A percentile compares a stretch with the other conserved stretches of the same genome.
phyloP scores from a whole-genome alignment of 2,329 filamentous ascomycete species.

The Periconia sp. region DNA sequence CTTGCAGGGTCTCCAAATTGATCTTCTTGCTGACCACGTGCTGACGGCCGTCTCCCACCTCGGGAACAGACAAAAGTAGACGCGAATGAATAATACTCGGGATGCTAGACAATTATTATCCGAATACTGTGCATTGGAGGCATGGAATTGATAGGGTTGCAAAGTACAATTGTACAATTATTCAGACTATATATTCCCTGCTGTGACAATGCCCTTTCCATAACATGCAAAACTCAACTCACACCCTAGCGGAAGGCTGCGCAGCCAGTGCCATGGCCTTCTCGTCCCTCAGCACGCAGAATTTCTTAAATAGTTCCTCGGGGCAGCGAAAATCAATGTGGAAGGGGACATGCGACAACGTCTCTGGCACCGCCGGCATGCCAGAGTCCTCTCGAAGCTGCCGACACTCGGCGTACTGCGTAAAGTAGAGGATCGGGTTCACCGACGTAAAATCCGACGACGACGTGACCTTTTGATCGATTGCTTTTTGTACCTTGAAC shows the following conservation, averaged over 20 bases:
- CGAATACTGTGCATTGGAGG: too few relatives aligned
- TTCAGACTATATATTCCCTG: too few relatives aligned
- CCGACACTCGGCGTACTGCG: slow-evolving; percentile 25
- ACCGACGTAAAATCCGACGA: slow-evolving; percentile 16
- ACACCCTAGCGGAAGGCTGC: slow-evolving; percentile 2
- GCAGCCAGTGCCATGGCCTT: slow-evolving; percentile 6
- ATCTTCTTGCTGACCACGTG: too few relatives aligned
- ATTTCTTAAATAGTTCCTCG: slow-evolving; percentile 27
- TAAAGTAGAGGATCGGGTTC: slow-evolving; percentile 31
- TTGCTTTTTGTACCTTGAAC: slow-evolving; percentile 22
- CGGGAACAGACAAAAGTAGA: too few relatives aligned
- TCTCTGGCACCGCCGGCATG: slow-evolving; percentile 18
- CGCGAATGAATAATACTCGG: too few relatives aligned
- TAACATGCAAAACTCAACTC: too few relatives aligned
- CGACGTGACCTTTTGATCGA: slow-evolving; percentile 23
- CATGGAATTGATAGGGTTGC: too few relatives aligned
- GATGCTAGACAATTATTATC: too few relatives aligned
- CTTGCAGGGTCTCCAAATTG: too few relatives aligned
- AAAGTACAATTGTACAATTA: too few relatives aligned
- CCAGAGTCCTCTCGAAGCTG: slow-evolving; percentile 15
- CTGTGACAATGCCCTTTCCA: too few relatives aligned
- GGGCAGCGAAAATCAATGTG: slow-evolving; percentile 38
- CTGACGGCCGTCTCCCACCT: too few relatives aligned
- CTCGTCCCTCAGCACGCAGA: slow-evolving; percentile 8
- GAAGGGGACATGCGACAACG: slow-evolving; percentile 30